Evolutionary conservation across 1,139 yeast genomes (phyloP).

Genomic region (Nematodospora anomalae): DNA sequence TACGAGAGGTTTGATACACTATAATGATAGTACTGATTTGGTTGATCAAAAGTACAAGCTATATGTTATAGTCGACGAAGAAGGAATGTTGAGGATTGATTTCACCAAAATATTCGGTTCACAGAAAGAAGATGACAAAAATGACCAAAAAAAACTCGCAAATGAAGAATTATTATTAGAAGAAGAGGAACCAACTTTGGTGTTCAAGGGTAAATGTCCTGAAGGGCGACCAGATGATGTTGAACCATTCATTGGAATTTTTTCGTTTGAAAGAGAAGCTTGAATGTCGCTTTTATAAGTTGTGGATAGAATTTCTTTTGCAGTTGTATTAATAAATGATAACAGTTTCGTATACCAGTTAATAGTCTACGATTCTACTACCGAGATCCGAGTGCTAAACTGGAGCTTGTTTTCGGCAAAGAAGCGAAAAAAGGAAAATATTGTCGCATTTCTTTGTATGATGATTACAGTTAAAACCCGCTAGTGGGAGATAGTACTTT

Average conservation of each 20-base stretch:
- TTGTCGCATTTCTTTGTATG: too few species aligned
- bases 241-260: slow-evolving; percentile 58
- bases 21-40: slow-evolving; percentile 50
- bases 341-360: too few species aligned
- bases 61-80: slow-evolving; percentile 53
- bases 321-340: too few species aligned
- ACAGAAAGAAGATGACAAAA: slow-evolving; percentile 9
- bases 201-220: slow-evolving; percentile 54
- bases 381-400: slow-evolving; percentile 14
- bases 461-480: too few species aligned
- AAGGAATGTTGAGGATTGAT: slow-evolving; percentile 51
- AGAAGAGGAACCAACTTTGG: slow-evolving; percentile 38
- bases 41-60: slow-evolving; percentile 50
- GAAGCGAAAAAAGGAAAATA: too few species aligned
- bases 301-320: too few species aligned
- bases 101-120: slow-evolving; percentile 45
- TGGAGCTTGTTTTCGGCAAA: slow-evolving; percentile 1
- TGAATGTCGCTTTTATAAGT: too few species aligned
- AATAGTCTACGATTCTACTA: too few species aligned
- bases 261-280: slow-evolving; percentile 48
- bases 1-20: slow-evolving; percentile 51
- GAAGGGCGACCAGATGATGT: slow-evolving; percentile 54
- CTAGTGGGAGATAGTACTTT: too few species aligned
- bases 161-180: slow-evolving; percentile 13
- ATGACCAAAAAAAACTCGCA: slow-evolving; percentile 10